These are phyloP conservation scores for Lachnellula hyalina DNA, from an alignment of 2,329 filamentous ascomycete genomes.

Conservation along the genomic window DNA sequence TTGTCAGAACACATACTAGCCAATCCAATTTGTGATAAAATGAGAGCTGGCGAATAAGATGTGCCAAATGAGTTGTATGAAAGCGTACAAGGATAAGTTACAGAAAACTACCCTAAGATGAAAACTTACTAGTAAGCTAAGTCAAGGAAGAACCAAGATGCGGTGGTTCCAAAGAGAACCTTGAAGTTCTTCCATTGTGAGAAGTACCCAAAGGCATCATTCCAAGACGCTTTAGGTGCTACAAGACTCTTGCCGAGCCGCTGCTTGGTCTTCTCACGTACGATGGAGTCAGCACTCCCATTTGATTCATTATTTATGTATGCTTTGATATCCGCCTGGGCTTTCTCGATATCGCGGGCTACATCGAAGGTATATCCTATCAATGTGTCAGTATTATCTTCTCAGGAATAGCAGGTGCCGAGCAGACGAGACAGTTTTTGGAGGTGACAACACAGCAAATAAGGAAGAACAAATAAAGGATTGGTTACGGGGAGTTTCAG, in stretches of 20 bases:
- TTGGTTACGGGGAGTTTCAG: slow-evolving; percentile 63
- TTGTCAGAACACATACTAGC: too few relatives aligned
- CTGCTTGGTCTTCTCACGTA: slow-evolving; percentile 49
- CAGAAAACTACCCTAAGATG: neutral
- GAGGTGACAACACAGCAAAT: too few relatives aligned
- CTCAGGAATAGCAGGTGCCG: too few relatives aligned
- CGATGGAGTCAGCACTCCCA: slow-evolving; percentile 43
- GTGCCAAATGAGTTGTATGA: too few relatives aligned
- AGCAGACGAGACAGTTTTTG: too few relatives aligned
- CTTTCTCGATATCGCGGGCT: slow-evolving; percentile 68
- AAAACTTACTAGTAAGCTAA: slow-evolving; percentile 49
- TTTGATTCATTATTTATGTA: slow-evolving; percentile 46
- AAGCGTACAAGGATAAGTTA: too few relatives aligned
- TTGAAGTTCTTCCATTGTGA: slow-evolving; percentile 63
- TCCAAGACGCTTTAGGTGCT: slow-evolving; percentile 64
- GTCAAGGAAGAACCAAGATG: slow-evolving; percentile 80
- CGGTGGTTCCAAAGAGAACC: slow-evolving; percentile 67
- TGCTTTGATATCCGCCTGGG: slow-evolving; percentile 63
- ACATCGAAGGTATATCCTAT: slow-evolving; percentile 70
- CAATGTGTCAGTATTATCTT: too few relatives aligned
- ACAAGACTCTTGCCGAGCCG: slow-evolving; percentile 48
- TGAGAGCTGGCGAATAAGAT: too few relatives aligned
- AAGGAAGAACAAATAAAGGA: too few relatives aligned
- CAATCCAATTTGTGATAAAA: too few relatives aligned
- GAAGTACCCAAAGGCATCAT: slow-evolving; percentile 64